Evolutionary conservation across 305 asterid genomes (phyloP).

Genomic region (Fraxinus latifolia): DNA sequence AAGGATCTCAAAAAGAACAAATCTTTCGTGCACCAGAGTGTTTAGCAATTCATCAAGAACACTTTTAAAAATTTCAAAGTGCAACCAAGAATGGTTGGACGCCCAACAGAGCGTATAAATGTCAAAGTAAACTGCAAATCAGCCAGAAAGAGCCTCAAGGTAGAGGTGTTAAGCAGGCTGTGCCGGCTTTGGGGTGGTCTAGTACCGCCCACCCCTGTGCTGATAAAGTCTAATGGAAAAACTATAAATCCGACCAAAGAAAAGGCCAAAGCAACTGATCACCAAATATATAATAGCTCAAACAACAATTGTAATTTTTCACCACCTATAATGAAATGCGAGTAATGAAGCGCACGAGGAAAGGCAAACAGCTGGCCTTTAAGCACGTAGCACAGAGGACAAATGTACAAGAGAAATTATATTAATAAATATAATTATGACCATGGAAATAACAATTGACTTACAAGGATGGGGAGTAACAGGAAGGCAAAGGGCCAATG

Average conservation of each 20-base stretch:
- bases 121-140: neutral
- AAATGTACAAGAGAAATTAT: neutral
- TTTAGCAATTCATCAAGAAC: neutral
- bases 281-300: neutral
- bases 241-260: neutral
- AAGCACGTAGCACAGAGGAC: neutral
- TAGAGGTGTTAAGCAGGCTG: neutral
- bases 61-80: neutral
- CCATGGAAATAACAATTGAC: constrained; percentile 27
- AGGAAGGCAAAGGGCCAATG: constrained; percentile 92
- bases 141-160: neutral
- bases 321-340: neutral
- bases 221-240: neutral
- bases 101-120: neutral
- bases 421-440: neutral
- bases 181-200: neutral
- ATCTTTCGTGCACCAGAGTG: neutral
- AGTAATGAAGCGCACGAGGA: neutral
- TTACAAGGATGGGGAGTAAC: constrained; percentile 93
- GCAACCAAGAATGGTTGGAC: neutral
- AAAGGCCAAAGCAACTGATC: neutral
- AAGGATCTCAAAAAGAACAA: neutral
- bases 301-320: neutral
- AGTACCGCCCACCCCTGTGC: neutral
- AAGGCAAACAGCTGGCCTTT: neutral